phyloP scores from a whole-genome alignment of 768 basidiomycete species.

The Kwoniella botswanensis region DNA sequence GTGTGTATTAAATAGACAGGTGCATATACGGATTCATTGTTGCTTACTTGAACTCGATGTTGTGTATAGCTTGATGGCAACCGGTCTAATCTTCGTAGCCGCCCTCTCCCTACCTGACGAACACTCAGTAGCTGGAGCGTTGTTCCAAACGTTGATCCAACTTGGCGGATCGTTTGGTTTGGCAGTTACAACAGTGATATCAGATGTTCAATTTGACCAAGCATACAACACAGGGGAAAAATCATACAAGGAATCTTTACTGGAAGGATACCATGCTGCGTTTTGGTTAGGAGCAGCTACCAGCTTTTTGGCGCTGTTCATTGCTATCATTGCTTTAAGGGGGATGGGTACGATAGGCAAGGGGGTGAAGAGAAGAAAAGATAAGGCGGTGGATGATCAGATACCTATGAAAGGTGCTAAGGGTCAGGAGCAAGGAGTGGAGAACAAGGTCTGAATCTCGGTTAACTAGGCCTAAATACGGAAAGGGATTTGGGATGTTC shows the following conservation, averaged over 20 bases:
- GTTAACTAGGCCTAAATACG: no score
- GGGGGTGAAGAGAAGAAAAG: conserved; percentile 7
- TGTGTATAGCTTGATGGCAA: conserved; percentile 46
- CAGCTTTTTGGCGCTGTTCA: conserved; percentile 35
- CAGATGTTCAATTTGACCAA: conserved; percentile 27
- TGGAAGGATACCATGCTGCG: conserved; percentile 43
- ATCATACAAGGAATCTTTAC: conserved; percentile 17
- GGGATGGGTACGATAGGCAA: conserved; percentile 49
- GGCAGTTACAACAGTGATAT: conserved; percentile 47
- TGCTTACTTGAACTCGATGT: not conserved
- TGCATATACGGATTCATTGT: no score
- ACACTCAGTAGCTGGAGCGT: conserved; percentile 47
- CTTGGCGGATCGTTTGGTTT: conserved; percentile 51
- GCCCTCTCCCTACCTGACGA: conserved; percentile 45
- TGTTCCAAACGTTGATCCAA: conserved; percentile 51
- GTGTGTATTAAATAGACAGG: not conserved
- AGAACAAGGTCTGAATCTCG: not conserved
- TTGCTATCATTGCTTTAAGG: conserved; percentile 41
- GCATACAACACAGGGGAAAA: conserved; percentile 19
- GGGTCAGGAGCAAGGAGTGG: not conserved
- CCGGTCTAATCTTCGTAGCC: conserved; percentile 49
- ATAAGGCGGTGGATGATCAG: not conserved
- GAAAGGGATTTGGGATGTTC: not conserved
- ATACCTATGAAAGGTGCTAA: not conserved
- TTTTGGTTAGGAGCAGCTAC: conserved; percentile 53